These are phyloP conservation scores for Xanthoparmelia taractica DNA, from an alignment of 495 filamentous ascomycete genomes.

Conservation along the genomic window DNA sequence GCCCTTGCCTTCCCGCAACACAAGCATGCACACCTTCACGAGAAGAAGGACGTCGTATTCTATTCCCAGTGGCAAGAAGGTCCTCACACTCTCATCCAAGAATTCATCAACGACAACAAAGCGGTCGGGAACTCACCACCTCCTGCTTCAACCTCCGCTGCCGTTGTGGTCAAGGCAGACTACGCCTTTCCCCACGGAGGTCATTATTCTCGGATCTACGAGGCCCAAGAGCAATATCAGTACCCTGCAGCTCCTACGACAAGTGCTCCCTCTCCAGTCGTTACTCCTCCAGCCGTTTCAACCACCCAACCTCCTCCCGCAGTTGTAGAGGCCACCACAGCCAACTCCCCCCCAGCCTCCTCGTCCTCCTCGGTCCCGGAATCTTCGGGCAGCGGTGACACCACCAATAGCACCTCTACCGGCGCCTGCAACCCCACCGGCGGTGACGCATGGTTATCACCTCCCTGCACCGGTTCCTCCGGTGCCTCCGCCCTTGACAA, in stretches of 20 bases:
- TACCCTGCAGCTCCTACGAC: neutral
- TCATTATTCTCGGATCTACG: neutral
- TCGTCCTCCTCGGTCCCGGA: neutral
- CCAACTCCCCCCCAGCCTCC: neutral
- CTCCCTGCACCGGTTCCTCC: constrained; percentile 1
- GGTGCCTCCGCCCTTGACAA: constrained; percentile 1
- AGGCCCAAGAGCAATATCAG: neutral
- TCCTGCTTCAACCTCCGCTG: neutral
- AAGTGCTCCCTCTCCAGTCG: neutral
- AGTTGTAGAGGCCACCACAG: neutral
- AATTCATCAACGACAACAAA: neutral
- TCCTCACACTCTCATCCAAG: neutral
- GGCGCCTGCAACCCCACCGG: neutral
- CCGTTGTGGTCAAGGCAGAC: neutral
- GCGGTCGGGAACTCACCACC: neutral
- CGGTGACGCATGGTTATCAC: neutral
- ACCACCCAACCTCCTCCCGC: neutral
- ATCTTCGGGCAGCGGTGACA: neutral
- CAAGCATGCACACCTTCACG: constrained; percentile 3
- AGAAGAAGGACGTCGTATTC: constrained; percentile 5
- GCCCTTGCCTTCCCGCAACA: neutral
- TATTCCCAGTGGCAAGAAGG: constrained; percentile 1
- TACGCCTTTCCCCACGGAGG: neutral
- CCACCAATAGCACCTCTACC: neutral
- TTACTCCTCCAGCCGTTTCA: neutral